Percentiles rank a stretch among this genome's conserved stretches.
These are phyloP conservation scores for Hypoxylon crocopeplum DNA, from an alignment of 495 filamentous ascomycete species.

Conservation along the genomic window DNA sequence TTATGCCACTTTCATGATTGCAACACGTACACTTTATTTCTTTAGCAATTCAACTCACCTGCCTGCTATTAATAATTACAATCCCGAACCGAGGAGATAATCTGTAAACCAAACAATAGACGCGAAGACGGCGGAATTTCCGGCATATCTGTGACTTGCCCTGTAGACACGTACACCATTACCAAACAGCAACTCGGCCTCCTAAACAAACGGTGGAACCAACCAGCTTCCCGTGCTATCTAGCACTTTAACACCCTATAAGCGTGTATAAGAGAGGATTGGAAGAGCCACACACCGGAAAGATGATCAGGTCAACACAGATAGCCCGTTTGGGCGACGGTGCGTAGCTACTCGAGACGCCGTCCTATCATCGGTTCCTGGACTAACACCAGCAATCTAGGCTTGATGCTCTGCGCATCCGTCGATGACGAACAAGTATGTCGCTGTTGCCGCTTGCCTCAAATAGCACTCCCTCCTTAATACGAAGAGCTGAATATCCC, in stretches of 20 bases:
- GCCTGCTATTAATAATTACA: too few species aligned
- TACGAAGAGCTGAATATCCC: not conserved
- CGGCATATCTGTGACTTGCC: too few species aligned
- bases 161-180: not conserved
- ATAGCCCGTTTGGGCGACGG: constrained; percentile 88
- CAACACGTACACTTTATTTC: too few species aligned
- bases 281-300: constrained; percentile 27
- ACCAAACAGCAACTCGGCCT: not conserved
- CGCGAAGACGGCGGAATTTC: too few species aligned
- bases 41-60: too few species aligned
- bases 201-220: too few species aligned
- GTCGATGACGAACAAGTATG: constrained; percentile 86
- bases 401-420: constrained; percentile 92
- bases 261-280: not conserved
- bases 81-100: too few species aligned
- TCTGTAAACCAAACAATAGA: too few species aligned
- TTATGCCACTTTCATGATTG: too few species aligned
- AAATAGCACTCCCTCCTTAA: not conserved
- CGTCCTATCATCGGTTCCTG: not conserved
- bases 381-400: constrained; percentile 53
- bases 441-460: constrained; percentile 1
- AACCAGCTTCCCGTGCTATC: too few species aligned
- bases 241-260: not conserved
- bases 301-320: constrained; percentile 94
- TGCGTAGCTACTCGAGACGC: constrained; percentile 47